Percentiles rank a stretch among this genome's conserved stretches.
Evolutionary conservation across 2,329 filamentous ascomycete genomes (phyloP).

Genomic region (Fusarium udum): DNA sequence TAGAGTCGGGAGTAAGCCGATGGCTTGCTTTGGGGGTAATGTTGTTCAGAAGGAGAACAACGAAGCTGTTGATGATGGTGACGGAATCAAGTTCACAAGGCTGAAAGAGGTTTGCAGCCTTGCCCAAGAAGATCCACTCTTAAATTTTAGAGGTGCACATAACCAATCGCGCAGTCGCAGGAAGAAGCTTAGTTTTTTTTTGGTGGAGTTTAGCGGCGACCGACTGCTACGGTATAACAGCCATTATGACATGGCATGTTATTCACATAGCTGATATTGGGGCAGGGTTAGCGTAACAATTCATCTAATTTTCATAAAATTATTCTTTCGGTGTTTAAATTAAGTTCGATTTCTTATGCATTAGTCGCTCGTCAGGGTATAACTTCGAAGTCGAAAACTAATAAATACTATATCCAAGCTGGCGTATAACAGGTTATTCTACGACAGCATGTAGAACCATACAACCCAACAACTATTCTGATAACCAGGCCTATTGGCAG

Average conservation of each 20-base stretch:
- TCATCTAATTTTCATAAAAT: not conserved
- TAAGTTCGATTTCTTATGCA: slow-evolving; percentile 43
- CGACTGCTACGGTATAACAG: not conserved
- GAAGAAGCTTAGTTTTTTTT: slow-evolving; percentile 3
- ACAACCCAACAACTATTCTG: slow-evolving; percentile 34
- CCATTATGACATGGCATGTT: not conserved
- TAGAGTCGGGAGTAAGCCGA: not conserved
- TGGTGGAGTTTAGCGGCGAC: not conserved
- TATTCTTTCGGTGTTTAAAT: slow-evolving; percentile 29
- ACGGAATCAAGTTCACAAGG: slow-evolving; percentile 41
- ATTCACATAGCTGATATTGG: not conserved
- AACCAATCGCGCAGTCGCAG: slow-evolving; percentile 31
- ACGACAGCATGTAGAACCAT: slow-evolving; percentile 33
- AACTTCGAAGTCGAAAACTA: slow-evolving; percentile 50
- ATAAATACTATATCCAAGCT: slow-evolving; percentile 45
- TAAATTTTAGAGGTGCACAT: slow-evolving; percentile 3
- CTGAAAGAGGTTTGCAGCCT: slow-evolving; percentile 40
- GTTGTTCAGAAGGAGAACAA: not conserved
- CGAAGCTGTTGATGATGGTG: slow-evolving; percentile 18
- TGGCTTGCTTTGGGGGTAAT: not conserved
- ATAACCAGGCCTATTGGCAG: slow-evolving; percentile 31
- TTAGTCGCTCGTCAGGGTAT: slow-evolving; percentile 52
- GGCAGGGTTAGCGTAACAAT: not conserved
- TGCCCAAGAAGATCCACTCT: slow-evolving; percentile 31
- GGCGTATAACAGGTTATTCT: slow-evolving; percentile 18